Conservation (phyloP, 2,329 filamentous ascomycete genomes). For the Trichoderma arundinaceum region DNA sequence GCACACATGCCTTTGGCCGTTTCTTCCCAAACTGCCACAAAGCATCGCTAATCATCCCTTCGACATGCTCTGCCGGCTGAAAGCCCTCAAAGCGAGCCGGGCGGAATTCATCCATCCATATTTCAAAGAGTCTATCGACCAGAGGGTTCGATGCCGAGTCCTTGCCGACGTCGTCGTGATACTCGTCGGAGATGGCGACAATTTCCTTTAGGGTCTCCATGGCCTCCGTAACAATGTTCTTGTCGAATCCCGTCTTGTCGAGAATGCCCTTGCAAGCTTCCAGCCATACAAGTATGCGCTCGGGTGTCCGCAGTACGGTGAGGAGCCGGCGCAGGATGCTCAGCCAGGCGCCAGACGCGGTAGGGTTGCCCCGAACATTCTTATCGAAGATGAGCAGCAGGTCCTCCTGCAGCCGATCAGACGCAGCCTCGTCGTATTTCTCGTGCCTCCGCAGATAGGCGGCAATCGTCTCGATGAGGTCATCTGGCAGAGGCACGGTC, state of each 20-base stretch:
- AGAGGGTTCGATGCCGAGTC: conserved; percentile 56
- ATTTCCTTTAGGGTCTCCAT: conserved; percentile 68
- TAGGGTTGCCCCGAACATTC: conserved; percentile 61
- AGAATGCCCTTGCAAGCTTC: conserved; percentile 51
- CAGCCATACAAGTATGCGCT: conserved; percentile 74
- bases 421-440: conserved; percentile 68
- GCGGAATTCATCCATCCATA: conserved; percentile 61
- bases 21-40: conserved; percentile 68
- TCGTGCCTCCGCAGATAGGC: conserved; percentile 71
- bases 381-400: conserved; percentile 70
- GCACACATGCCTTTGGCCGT: conserved; percentile 59
- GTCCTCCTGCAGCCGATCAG: conserved; percentile 77
- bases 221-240: conserved; percentile 67
- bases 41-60: conserved; percentile 57
- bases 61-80: conserved; percentile 51
- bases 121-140: conserved; percentile 60
- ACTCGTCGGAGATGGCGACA: conserved; percentile 66
- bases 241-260: conserved; percentile 64
- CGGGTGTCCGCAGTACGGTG: conserved; percentile 66
- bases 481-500: conserved; percentile 67
- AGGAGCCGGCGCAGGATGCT: conserved; percentile 68
- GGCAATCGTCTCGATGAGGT: conserved; percentile 66
- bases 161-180: conserved; percentile 51
- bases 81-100: conserved; percentile 47
- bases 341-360: conserved; percentile 70